phyloP scores from a whole-genome alignment of 257 asterid species.

The Petunia secreta region DNA sequence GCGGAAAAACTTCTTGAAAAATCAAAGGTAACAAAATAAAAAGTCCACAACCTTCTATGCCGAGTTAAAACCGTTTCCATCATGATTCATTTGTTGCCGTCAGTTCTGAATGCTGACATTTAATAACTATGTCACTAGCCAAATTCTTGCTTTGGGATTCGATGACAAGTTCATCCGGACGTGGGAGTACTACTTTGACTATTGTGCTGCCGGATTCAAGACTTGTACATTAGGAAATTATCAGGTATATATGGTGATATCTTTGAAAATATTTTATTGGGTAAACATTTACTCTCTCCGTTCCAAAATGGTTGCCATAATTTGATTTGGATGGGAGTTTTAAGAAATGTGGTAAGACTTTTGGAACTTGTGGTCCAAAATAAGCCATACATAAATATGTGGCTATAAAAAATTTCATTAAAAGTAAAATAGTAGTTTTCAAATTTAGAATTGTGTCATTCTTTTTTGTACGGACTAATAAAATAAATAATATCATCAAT shows the following conservation, averaged over 20 bases:
- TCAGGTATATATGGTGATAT: slow-evolving; percentile 5
- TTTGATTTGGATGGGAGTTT: no score
- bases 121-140: slow-evolving; percentile 35
- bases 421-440: no score
- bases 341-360: no score
- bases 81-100: slow-evolving; percentile 24
- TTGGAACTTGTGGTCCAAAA: no score
- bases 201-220: slow-evolving; percentile 73
- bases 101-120: not conserved
- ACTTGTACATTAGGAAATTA: slow-evolving; percentile 37
- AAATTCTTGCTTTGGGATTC: slow-evolving; percentile 74
- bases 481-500: no score
- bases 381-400: no score
- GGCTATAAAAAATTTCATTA: no score
- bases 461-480: no score
- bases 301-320: no score
- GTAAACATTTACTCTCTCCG: not conserved
- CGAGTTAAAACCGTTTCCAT: slow-evolving; percentile 11
- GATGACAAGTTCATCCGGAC: slow-evolving; percentile 85
- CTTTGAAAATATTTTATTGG: not conserved
- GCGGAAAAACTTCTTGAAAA: slow-evolving; percentile 53
- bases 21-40: not conserved
- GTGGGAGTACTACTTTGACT: slow-evolving; percentile 94
- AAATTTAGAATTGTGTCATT: no score
- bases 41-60: not conserved